A percentile compares a stretch with the other conserved stretches of the same genome.
Conservation (phyloP, 345 rosid genomes). For the Moringa oleifera region DNA sequence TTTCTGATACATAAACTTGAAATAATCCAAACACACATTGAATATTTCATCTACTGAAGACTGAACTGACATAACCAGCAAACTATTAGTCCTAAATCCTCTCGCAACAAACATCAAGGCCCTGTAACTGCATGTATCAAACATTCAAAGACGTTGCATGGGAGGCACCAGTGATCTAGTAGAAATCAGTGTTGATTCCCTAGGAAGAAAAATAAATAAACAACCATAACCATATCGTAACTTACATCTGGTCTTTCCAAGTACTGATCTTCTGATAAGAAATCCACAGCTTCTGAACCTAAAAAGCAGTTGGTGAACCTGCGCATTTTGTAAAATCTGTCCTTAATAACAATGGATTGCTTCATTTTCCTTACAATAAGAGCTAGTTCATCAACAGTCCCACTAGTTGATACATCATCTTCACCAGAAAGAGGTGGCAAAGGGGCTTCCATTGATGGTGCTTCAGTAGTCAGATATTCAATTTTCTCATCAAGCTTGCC, state of each 20-base stretch:
- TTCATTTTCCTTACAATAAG: constrained; percentile 77
- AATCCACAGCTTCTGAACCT: constrained; percentile 78
- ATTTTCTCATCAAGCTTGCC: constrained; percentile 73
- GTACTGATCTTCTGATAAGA: constrained; percentile 57
- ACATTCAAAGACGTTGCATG: too few relatives aligned
- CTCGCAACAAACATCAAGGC: too few relatives aligned
- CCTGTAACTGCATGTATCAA: too few relatives aligned
- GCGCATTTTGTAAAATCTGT: constrained; percentile 70
- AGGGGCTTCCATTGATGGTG: constrained; percentile 63
- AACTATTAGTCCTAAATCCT: too few relatives aligned
- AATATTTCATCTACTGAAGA: too few relatives aligned
- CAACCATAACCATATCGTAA: not conserved
- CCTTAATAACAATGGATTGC: constrained; percentile 52
- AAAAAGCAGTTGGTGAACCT: constrained; percentile 62
- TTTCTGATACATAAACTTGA: too few relatives aligned
- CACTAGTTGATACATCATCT: constrained; percentile 62
- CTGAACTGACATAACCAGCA: too few relatives aligned
- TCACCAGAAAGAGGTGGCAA: constrained; percentile 85
- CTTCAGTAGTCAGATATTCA: constrained; percentile 43
- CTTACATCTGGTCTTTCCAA: constrained; percentile 74
- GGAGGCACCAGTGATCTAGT: too few relatives aligned
- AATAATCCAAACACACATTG: too few relatives aligned
- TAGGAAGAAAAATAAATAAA: too few relatives aligned
- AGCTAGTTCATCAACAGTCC: constrained; percentile 70
- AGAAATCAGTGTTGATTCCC: too few relatives aligned